phyloP scores from a whole-genome alignment of 2,329 filamentous ascomycete species.

The Lasiodiplodia hormozganensis region DNA sequence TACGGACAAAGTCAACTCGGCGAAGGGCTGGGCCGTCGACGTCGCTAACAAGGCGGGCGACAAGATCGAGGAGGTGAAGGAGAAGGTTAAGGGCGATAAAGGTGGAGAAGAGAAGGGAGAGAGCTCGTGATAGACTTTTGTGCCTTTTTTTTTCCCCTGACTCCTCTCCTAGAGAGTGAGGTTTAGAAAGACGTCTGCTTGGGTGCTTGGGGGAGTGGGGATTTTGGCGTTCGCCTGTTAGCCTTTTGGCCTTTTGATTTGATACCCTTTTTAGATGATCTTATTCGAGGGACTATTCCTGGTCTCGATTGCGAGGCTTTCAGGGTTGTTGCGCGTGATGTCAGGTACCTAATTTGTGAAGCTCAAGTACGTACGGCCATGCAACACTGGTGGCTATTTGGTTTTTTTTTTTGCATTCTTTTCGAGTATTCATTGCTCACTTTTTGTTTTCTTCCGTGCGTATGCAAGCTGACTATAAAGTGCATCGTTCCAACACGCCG shows the following conservation, averaged over 20 bases:
- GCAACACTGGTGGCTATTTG: no score
- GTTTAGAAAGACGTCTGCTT: neutral
- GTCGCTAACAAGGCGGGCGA: constrained; percentile 21
- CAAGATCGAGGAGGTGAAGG: constrained; percentile 24
- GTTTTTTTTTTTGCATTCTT: no score
- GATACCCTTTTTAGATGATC: neutral
- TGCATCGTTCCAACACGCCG: no score
- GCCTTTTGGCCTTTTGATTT: neutral
- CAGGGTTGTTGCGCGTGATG: neutral
- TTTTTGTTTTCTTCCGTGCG: no score
- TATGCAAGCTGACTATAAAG: no score
- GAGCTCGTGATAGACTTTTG: neutral
- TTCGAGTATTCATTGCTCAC: no score
- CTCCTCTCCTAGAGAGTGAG: neutral
- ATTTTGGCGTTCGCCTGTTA: neutral
- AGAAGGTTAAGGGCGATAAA: constrained; percentile 3
- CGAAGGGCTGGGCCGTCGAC: constrained; percentile 41
- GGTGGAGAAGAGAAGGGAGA: neutral
- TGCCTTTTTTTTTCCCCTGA: neutral
- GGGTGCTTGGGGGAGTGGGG: neutral
- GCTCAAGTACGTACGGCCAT: neutral
- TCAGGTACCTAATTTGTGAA: neutral
- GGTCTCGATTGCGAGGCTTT: neutral
- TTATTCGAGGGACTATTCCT: neutral
- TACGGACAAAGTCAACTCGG: constrained; percentile 43